A percentile compares a stretch with the other conserved stretches of the same genome.
Conservation (phyloP, 345 rosid species). For the Melastoma malabathricum region DNA sequence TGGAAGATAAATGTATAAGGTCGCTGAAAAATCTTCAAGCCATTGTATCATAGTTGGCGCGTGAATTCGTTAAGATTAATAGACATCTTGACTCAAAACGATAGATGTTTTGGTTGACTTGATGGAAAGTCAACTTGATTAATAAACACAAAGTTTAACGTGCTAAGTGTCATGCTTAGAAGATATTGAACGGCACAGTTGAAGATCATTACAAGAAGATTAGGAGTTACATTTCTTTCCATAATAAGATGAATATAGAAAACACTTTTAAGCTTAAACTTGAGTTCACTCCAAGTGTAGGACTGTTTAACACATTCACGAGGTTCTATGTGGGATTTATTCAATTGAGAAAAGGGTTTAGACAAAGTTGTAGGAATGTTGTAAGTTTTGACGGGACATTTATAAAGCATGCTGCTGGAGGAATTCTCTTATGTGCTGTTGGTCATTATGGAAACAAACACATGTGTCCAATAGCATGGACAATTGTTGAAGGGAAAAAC, state of each 20-base stretch:
- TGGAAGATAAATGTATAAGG: neutral
- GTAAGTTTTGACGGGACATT: neutral
- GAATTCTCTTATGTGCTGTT: neutral
- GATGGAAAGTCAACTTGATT: neutral
- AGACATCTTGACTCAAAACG: neutral
- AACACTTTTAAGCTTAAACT: neutral
- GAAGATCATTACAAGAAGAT: too few species aligned
- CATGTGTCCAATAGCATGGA: conserved; percentile 1
- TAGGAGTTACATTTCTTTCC: too few species aligned
- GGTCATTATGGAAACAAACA: neutral
- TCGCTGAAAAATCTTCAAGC: neutral
- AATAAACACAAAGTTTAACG: too few species aligned
- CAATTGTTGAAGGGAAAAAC: neutral
- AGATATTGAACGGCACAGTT: too few species aligned
- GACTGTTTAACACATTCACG: neutral
- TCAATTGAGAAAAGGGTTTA: neutral
- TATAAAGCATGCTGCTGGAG: neutral
- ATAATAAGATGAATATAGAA: neutral
- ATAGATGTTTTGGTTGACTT: neutral
- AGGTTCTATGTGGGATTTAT: conserved; percentile 1
- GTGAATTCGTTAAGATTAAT: neutral
- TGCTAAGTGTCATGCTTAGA: too few species aligned
- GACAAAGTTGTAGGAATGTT: neutral
- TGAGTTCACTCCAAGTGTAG: neutral
- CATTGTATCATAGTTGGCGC: neutral